phyloP scores from a whole-genome alignment of 371 early-diverging fungal species.

The Apophysomyces sp. region DNA sequence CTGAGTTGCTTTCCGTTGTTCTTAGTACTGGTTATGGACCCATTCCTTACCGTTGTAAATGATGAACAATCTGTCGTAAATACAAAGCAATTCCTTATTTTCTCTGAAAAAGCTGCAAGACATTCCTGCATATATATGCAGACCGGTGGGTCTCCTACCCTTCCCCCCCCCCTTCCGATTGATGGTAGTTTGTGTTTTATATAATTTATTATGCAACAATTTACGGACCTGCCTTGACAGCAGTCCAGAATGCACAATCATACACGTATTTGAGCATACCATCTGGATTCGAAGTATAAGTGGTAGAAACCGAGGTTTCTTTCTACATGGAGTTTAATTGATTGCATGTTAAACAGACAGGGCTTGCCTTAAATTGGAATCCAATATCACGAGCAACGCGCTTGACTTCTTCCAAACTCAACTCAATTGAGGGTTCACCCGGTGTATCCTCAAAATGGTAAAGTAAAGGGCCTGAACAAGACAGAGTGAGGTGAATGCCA shows the following conservation, averaged over 20 bases:
- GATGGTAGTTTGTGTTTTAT: no score
- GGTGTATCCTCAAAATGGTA: slow-evolving; percentile 91
- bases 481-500: background rate
- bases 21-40: no score
- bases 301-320: slow-evolving; percentile 54
- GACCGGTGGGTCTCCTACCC: no score
- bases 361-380: slow-evolving; percentile 65
- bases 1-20: no score
- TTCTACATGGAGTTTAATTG: slow-evolving; percentile 32
- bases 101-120: no score
- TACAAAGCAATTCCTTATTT: no score
- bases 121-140: no score
- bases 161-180: no score
- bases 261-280: slow-evolving; percentile 87
- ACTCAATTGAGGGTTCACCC: slow-evolving; percentile 80
- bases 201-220: background rate
- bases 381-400: slow-evolving; percentile 64
- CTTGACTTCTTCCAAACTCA: slow-evolving; percentile 83
- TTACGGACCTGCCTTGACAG: slow-evolving; percentile 27
- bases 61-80: no score
- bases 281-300: slow-evolving; percentile 75
- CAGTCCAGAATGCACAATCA: slow-evolving; percentile 64
- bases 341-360: background rate
- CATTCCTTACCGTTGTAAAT: no score
- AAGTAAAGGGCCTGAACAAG: slow-evolving; percentile 74